A percentile compares a stretch with the other conserved stretches of the same genome.
These are phyloP conservation scores for Hermanozyma aechmeae DNA, from an alignment of 805 yeast genomes.

Conservation along the genomic window DNA sequence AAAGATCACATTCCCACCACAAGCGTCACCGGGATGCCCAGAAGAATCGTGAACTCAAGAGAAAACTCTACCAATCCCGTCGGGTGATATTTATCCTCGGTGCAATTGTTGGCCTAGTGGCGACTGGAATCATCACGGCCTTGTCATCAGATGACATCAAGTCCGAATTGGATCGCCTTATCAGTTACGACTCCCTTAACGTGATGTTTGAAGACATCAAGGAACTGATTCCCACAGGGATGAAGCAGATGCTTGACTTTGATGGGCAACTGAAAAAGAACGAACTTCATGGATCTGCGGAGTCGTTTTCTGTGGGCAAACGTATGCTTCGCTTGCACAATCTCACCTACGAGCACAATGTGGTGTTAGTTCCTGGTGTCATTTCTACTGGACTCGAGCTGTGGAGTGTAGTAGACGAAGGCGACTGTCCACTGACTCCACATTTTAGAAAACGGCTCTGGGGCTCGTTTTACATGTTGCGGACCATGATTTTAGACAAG, in stretches of 20 bases:
- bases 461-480: slow-evolving; percentile 95
- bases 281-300: slow-evolving; percentile 48
- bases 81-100: slow-evolving; percentile 61
- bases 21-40: slow-evolving; percentile 1
- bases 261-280: slow-evolving; percentile 30
- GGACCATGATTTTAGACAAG: slow-evolving; percentile 87
- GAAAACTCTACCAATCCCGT: slow-evolving; percentile 37
- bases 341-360: slow-evolving; percentile 58
- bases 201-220: slow-evolving; percentile 57
- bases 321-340: slow-evolving; percentile 43
- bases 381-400: slow-evolving; percentile 91
- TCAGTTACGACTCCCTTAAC: slow-evolving; percentile 47
- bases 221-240: slow-evolving; percentile 57
- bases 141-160: slow-evolving; percentile 28
- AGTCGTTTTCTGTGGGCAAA: slow-evolving; percentile 83
- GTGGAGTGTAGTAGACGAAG: slow-evolving; percentile 68
- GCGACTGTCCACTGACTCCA: slow-evolving; percentile 71
- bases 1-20: no score
- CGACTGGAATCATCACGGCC: slow-evolving; percentile 51
- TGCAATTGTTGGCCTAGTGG: slow-evolving; percentile 55
- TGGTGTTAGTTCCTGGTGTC: slow-evolving; percentile 92
- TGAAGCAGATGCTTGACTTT: slow-evolving; percentile 52
- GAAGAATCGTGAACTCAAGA: slow-evolving; percentile 4
- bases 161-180: slow-evolving; percentile 40
- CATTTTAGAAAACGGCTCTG: slow-evolving; percentile 89